phyloP scores from a whole-genome alignment of 129 eudicot genomes.

The Flaveria trinervia region DNA sequence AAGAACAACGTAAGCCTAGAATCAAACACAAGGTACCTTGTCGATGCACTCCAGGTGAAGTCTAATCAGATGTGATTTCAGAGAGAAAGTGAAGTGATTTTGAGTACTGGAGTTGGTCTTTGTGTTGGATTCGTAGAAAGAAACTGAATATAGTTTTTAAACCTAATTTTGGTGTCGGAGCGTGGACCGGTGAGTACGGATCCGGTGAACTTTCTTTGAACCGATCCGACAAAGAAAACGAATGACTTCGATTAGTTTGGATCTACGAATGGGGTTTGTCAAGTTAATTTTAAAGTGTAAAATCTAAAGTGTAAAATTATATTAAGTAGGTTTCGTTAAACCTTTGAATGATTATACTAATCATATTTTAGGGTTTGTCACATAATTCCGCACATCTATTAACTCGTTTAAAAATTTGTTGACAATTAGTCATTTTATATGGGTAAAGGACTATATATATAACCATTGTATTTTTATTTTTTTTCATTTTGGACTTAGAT shows the following conservation, averaged over 20 bases:
- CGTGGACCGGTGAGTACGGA: constrained; percentile 15
- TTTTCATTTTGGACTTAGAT: too few species aligned
- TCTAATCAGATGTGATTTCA: background rate
- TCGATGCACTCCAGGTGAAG: background rate
- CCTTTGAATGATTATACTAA: too few species aligned
- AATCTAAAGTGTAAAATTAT: too few species aligned
- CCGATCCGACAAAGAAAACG: background rate
- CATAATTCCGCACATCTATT: too few species aligned
- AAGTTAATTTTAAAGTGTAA: too few species aligned
- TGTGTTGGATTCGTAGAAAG: background rate
- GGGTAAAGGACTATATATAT: too few species aligned
- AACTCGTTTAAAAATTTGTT: too few species aligned
- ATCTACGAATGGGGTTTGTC: background rate
- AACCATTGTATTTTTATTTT: too few species aligned
- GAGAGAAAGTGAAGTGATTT: constrained; percentile 13
- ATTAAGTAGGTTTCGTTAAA: too few species aligned
- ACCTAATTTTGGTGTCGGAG: constrained; percentile 11
- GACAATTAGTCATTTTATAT: too few species aligned
- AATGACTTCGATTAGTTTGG: constrained; percentile 1
- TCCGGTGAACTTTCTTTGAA: constrained; percentile 15
- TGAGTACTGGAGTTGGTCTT: background rate
- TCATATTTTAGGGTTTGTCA: too few species aligned
- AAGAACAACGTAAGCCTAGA: too few species aligned
- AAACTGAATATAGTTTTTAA: background rate
- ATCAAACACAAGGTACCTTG: constrained; percentile 15